A percentile compares a stretch with the other conserved stretches of the same genome.
Conservation (phyloP, 208 protist species). For the Acanthamoeba rhysodes region DNA sequence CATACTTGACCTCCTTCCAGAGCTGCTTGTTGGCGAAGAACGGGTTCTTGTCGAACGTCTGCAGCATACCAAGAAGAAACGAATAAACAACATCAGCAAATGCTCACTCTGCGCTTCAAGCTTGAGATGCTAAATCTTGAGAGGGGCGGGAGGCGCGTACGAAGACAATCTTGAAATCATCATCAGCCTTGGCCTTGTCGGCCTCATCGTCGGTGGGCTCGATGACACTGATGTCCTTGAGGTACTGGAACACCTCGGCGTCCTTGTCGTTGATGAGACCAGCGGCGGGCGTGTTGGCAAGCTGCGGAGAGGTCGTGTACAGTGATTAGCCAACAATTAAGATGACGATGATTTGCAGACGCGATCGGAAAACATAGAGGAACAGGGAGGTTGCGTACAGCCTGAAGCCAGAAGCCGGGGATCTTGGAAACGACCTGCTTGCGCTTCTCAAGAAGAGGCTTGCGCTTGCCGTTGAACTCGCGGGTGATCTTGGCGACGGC, state of each 20-base stretch:
- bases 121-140: background rate
- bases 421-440: constrained; percentile 7
- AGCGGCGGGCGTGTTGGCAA: background rate
- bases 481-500: constrained; percentile 19
- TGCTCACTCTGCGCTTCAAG: background rate
- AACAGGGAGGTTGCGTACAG: background rate
- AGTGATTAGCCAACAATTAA: too few species aligned
- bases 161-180: constrained; percentile 65
- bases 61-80: background rate
- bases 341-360: too few species aligned
- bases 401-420: constrained; percentile 31
- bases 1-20: constrained; percentile 65
- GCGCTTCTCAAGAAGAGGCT: constrained; percentile 32
- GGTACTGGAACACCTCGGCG: background rate
- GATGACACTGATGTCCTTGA: background rate
- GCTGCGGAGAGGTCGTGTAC: background rate
- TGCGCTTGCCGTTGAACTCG: constrained; percentile 46
- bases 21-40: constrained; percentile 62
- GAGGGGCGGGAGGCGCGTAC: background rate
- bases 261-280: background rate
- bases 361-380: too few species aligned
- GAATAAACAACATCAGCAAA: background rate
- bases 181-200: background rate
- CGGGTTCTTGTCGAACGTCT: constrained; percentile 74
- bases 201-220: background rate